Evolutionary conservation across 1,284 basidiomycete species (phyloP).

Genomic region (Cryptococcus hybrid): DNA sequence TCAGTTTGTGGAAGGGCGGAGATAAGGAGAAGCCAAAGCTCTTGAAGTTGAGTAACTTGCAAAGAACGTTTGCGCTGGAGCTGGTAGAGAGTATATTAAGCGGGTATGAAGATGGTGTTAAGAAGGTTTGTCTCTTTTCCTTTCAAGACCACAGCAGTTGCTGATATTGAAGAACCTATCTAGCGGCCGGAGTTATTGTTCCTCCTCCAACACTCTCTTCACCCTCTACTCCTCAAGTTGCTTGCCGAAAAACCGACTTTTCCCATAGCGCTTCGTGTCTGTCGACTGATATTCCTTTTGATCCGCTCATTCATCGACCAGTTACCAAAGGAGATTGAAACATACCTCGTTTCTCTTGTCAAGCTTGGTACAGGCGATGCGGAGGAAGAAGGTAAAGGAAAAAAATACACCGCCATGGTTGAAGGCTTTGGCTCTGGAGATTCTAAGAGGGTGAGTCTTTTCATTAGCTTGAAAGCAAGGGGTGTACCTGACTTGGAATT

Average conservation of each 20-base stretch:
- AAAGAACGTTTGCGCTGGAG: conserved; percentile 92
- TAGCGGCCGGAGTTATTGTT: conserved; percentile 80
- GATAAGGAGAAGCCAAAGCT: conserved; percentile 71
- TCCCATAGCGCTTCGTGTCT: conserved; percentile 83
- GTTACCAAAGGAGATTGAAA: conserved; percentile 74
- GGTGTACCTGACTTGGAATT: not conserved
- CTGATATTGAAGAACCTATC: not conserved
- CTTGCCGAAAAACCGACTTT: conserved; percentile 81
- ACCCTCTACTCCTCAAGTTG: conserved; percentile 81
- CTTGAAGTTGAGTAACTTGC: conserved; percentile 77
- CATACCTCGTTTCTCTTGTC: conserved; percentile 78
- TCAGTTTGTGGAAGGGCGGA: conserved; percentile 30
- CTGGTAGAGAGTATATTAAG: conserved; percentile 95
- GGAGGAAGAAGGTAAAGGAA: conserved; percentile 25
- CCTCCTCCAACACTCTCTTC: conserved; percentile 81
- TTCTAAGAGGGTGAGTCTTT: conserved; percentile 68
- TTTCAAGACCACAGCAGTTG: not conserved
- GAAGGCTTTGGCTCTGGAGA: conserved; percentile 85
- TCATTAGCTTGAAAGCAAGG: not conserved
- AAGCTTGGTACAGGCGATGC: conserved; percentile 69
- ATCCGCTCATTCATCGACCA: conserved; percentile 87
- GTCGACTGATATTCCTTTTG: conserved; percentile 87
- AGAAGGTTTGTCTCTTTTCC: conserved; percentile 57
- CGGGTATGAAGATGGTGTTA: conserved; percentile 86
- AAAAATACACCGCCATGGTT: conserved; percentile 67